These are phyloP conservation scores for Leccinellum albellum DNA, from an alignment of 768 basidiomycete genomes.

Conservation along the genomic window DNA sequence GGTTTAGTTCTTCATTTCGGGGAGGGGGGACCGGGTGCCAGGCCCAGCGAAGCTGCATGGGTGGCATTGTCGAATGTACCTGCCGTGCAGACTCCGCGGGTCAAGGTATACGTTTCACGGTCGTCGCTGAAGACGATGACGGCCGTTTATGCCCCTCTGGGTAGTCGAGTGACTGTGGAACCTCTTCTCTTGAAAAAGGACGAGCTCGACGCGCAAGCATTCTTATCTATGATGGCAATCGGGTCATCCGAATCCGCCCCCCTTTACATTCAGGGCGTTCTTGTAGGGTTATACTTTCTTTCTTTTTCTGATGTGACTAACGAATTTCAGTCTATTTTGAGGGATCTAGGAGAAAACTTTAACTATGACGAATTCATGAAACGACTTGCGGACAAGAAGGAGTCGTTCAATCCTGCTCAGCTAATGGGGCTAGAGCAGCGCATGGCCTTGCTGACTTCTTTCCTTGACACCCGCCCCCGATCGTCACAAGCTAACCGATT, in stretches of 20 bases:
- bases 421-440: slow-evolving; percentile 57
- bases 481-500: slow-evolving; percentile 38
- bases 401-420: slow-evolving; percentile 56
- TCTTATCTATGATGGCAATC: slow-evolving; percentile 73
- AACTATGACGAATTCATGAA: slow-evolving; percentile 47
- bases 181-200: slow-evolving; percentile 52
- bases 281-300: slow-evolving; percentile 41
- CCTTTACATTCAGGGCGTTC: slow-evolving; percentile 63
- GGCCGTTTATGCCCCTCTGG: slow-evolving; percentile 51
- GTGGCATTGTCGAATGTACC: slow-evolving; percentile 40
- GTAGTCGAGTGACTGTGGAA: slow-evolving; percentile 45
- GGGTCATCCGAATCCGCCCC: slow-evolving; percentile 59
- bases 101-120: slow-evolving; percentile 55
- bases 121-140: slow-evolving; percentile 61
- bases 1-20: slow-evolving; percentile 70
- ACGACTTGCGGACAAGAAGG: slow-evolving; percentile 43
- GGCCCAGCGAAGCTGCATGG: slow-evolving; percentile 69
- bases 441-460: slow-evolving; percentile 56
- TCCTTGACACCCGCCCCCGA: slow-evolving; percentile 37
- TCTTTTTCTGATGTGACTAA: slow-evolving; percentile 6
- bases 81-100: slow-evolving; percentile 27
- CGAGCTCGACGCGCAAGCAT: slow-evolving; percentile 66
- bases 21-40: slow-evolving; percentile 54
- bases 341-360: slow-evolving; percentile 60
- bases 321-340: slow-evolving; percentile 48